Conservation (phyloP, 2,329 filamentous ascomycete species). For the Reticulascus tulasneorum region DNA sequence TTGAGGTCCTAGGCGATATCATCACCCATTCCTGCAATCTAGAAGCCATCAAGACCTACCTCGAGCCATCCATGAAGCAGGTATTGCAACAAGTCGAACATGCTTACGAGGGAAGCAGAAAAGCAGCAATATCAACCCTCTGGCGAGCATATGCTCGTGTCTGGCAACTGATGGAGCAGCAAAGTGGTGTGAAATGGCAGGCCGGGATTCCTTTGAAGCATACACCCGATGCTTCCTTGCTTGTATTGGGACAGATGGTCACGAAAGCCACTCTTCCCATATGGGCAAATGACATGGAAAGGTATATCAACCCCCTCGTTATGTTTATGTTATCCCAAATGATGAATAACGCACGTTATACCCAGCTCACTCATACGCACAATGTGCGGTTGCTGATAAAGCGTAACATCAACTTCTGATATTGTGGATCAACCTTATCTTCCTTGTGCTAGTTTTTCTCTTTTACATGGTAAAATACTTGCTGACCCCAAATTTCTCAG, state of each 20-base stretch:
- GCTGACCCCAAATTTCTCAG: slow-evolving; percentile 50
- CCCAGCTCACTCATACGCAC: slow-evolving; percentile 99
- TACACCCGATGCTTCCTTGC: slow-evolving; percentile 72
- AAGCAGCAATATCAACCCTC: slow-evolving; percentile 83
- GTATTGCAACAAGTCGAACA: slow-evolving; percentile 81
- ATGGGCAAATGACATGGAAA: slow-evolving; percentile 88
- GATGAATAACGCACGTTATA: slow-evolving; percentile 92
- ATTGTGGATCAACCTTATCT: slow-evolving; percentile 18
- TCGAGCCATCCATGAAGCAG: slow-evolving; percentile 82
- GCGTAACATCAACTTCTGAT: slow-evolving; percentile 46
- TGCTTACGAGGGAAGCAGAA: slow-evolving; percentile 87
- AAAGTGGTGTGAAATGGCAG: slow-evolving; percentile 77
- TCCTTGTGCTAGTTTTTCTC: slow-evolving; percentile 8
- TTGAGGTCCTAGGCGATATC: slow-evolving; percentile 91
- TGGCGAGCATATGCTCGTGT: slow-evolving; percentile 93
- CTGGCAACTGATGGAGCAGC: slow-evolving; percentile 81
- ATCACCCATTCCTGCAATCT: slow-evolving; percentile 79
- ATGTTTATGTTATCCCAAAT: slow-evolving; percentile 38
- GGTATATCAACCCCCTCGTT: slow-evolving; percentile 59
- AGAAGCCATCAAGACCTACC: slow-evolving; percentile 70
- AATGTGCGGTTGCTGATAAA: slow-evolving; percentile 84
- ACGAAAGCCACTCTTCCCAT: slow-evolving; percentile 78
- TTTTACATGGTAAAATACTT: slow-evolving; percentile 17
- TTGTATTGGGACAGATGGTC: slow-evolving; percentile 81
- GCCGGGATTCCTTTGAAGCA: slow-evolving; percentile 80